phyloP scores from a whole-genome alignment of 2,329 filamentous ascomycete species.

The Nemania sp. region DNA sequence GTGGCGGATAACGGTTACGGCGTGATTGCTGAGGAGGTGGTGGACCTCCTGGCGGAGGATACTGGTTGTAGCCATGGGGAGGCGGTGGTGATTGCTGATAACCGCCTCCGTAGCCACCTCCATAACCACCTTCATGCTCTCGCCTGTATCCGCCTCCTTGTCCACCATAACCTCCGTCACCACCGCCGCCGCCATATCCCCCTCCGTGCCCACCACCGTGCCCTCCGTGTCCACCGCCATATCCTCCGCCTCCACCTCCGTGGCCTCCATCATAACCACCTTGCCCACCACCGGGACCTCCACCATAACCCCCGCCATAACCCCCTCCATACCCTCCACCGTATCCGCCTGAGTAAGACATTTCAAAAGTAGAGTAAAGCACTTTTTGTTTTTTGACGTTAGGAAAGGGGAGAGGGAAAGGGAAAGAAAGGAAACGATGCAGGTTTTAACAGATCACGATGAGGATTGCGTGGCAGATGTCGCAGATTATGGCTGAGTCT shows the following conservation, averaged over 20 bases:
- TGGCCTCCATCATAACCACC: conserved; percentile 30
- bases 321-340: conserved; percentile 18
- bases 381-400: neutral
- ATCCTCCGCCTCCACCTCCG: conserved; percentile 5
- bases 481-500: conserved; percentile 18
- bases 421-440: neutral
- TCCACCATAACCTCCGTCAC: conserved; percentile 18
- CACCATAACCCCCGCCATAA: conserved; percentile 6
- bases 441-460: neutral
- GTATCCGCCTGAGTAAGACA: conserved; percentile 47
- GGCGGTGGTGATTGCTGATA: conserved; percentile 38
- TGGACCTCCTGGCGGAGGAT: conserved; percentile 46
- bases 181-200: conserved; percentile 6
- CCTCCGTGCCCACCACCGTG: neutral
- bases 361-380: conserved; percentile 28
- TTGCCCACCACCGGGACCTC: conserved; percentile 12
- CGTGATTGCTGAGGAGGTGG: conserved; percentile 47
- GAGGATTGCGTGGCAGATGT: conserved; percentile 12
- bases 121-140: conserved; percentile 24
- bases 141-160: conserved; percentile 10
- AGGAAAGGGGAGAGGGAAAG: neutral
- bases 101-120: conserved; percentile 29
- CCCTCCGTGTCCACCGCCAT: conserved; percentile 4
- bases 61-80: conserved; percentile 44
- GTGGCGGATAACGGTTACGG: conserved; percentile 44